Evolutionary conservation across 352 stramenopile species (phyloP).

Genomic region (Plasmopara muralis): DNA sequence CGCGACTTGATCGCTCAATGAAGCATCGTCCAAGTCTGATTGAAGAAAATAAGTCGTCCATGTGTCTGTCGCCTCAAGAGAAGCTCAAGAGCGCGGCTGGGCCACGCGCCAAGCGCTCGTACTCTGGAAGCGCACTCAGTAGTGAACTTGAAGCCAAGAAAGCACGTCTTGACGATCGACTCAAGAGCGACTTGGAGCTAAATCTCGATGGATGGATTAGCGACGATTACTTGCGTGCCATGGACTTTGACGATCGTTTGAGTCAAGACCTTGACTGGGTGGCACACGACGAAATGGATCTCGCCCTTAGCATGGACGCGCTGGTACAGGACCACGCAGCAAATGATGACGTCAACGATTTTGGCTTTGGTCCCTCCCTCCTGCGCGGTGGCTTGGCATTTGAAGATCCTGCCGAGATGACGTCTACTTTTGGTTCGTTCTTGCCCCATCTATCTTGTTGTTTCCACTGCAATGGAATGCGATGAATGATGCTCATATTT

Average conservation of each 20-base stretch:
- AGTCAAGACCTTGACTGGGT: conserved; percentile 84
- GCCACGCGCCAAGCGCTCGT: conserved; percentile 42
- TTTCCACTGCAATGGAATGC: conserved; percentile 7
- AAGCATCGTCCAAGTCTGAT: conserved; percentile 27
- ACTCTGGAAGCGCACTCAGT: conserved; percentile 7
- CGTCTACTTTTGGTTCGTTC: conserved; percentile 70
- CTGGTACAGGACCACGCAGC: conserved; percentile 30
- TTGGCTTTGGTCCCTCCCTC: conserved; percentile 55
- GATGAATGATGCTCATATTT: conserved; percentile 31
- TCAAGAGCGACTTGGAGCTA: conserved; percentile 30
- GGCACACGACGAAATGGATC: conserved; percentile 54
- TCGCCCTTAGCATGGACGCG: conserved; percentile 45
- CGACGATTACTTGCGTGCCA: conserved; percentile 67
- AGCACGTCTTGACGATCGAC: conserved; percentile 26
- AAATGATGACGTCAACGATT: conserved; percentile 48
- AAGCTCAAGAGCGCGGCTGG: conserved; percentile 39
- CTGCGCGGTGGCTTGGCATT: conserved; percentile 44
- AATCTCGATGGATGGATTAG: conserved; percentile 67
- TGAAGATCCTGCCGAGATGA: conserved; percentile 45
- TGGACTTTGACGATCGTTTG: conserved; percentile 69
- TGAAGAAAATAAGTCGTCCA: conserved; percentile 43
- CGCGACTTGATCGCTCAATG: conserved; percentile 12
- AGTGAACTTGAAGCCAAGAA: conserved; percentile 25
- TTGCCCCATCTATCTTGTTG: conserved; percentile 40
- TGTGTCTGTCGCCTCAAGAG: conserved; percentile 65